Evolutionary conservation across 2,329 filamentous ascomycete species (phyloP).

Genomic region (Colletotrichum siamense): DNA sequence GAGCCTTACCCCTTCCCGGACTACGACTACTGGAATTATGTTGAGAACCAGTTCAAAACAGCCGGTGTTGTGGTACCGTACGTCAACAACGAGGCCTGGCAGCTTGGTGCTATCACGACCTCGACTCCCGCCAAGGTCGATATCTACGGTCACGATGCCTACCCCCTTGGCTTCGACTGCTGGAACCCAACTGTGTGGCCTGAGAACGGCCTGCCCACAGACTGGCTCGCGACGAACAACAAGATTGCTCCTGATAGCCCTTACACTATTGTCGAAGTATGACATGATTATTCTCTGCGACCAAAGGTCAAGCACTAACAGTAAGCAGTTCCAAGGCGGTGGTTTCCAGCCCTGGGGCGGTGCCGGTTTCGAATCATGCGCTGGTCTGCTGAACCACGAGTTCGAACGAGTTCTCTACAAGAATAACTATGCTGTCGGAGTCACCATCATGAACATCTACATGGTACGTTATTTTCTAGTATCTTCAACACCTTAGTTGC

Average conservation of each 20-base stretch:
- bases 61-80: constrained; percentile 73
- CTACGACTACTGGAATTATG: constrained; percentile 68
- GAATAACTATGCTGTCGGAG: constrained; percentile 67
- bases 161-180: constrained; percentile 52
- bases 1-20: constrained; percentile 57
- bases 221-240: constrained; percentile 61
- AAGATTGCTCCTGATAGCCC: constrained; percentile 67
- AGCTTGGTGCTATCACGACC: constrained; percentile 29
- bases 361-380: constrained; percentile 69
- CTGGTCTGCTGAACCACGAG: constrained; percentile 66
- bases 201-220: constrained; percentile 57
- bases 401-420: constrained; percentile 79
- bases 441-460: constrained; percentile 72
- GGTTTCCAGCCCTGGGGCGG: constrained; percentile 76
- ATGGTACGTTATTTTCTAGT: constrained; percentile 56
- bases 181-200: constrained; percentile 62
- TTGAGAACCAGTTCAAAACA: constrained; percentile 66
- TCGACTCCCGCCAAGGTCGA: constrained; percentile 36
- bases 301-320: neutral
- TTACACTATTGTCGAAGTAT: constrained; percentile 66
- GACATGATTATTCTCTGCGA: constrained; percentile 23
- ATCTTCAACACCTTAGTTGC: no score
- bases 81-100: constrained; percentile 70
- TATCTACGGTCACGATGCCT: constrained; percentile 52
- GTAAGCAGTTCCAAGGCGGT: constrained; percentile 61